phyloP scores from a whole-genome alignment of 345 rosid species.

The Lepidium aucheri region DNA sequence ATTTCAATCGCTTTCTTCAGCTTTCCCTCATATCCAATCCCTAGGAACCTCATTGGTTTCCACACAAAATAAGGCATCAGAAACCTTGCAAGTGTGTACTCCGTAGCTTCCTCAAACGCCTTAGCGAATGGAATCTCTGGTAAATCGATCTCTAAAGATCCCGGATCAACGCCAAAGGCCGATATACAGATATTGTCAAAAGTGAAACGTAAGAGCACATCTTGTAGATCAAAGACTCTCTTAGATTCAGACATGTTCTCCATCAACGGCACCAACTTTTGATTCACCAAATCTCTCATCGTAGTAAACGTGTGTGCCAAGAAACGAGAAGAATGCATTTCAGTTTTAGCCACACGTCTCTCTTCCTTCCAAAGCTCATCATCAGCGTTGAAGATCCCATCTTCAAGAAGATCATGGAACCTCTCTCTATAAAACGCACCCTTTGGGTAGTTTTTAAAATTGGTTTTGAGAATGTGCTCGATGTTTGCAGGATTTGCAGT shows the following conservation, averaged over 20 bases:
- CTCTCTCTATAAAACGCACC: constrained; percentile 51
- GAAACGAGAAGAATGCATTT: constrained; percentile 62
- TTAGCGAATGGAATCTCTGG: constrained; percentile 63
- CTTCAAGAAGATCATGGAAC: constrained; percentile 66
- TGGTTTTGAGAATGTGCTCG: constrained; percentile 56
- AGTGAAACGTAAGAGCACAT: constrained; percentile 63
- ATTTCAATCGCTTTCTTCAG: constrained; percentile 43
- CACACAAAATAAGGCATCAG: constrained; percentile 54
- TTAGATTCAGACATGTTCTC: constrained; percentile 31
- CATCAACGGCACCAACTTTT: constrained; percentile 45
- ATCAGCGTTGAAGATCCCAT: constrained; percentile 67
- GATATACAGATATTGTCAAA: constrained; percentile 64
- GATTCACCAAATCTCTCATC: constrained; percentile 42
- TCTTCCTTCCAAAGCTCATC: constrained; percentile 56
- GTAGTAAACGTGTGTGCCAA: constrained; percentile 36
- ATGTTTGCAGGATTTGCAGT: constrained; percentile 51
- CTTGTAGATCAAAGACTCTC: constrained; percentile 57
- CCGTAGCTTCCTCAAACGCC: constrained; percentile 80
- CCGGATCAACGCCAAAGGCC: constrained; percentile 69
- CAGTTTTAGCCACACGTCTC: constrained; percentile 36
- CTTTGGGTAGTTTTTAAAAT: constrained; percentile 64
- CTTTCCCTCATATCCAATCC: constrained; percentile 52
- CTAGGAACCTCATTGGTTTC: constrained; percentile 58
- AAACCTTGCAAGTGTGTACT: constrained; percentile 50
- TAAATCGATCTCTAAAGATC: constrained; percentile 44